Percentiles rank a stretch among this genome's conserved stretches.
These are phyloP conservation scores for Fusarium foetens DNA, from an alignment of 2,329 filamentous ascomycete species.

Conservation along the genomic window DNA sequence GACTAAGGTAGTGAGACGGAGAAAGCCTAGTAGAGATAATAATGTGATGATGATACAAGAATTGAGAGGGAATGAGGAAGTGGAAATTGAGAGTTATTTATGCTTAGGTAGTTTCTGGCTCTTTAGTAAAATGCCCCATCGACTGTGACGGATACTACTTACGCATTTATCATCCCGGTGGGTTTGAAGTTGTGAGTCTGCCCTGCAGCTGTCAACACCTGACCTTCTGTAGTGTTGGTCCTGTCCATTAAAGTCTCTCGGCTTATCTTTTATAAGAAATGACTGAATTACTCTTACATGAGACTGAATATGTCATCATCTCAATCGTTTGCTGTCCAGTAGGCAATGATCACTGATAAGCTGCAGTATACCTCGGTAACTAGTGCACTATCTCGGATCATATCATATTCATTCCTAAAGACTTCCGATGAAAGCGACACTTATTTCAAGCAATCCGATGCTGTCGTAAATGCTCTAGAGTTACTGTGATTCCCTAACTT, in stretches of 20 bases:
- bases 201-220: not conserved
- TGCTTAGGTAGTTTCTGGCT: constrained; percentile 3
- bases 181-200: constrained; percentile 13
- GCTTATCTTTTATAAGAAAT: not conserved
- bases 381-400: not conserved
- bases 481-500: not conserved
- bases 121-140: constrained; percentile 29
- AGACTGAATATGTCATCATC: not conserved
- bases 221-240: not conserved
- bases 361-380: not conserved
- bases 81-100: constrained; percentile 7
- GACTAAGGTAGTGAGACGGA: not conserved
- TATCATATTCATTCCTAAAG: not conserved
- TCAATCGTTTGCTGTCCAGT: not conserved
- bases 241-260: not conserved
- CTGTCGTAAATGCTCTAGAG: not conserved
- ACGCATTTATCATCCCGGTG: constrained; percentile 38
- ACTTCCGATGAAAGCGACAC: not conserved
- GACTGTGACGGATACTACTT: constrained; percentile 39
- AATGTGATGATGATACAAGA: not conserved
- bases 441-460: not conserved
- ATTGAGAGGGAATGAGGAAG: not conserved
- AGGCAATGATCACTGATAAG: not conserved
- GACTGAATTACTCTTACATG: not conserved
- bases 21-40: not conserved